Conservation (phyloP, 2,329 filamentous ascomycete genomes). For the Nigrospora oryzae region DNA sequence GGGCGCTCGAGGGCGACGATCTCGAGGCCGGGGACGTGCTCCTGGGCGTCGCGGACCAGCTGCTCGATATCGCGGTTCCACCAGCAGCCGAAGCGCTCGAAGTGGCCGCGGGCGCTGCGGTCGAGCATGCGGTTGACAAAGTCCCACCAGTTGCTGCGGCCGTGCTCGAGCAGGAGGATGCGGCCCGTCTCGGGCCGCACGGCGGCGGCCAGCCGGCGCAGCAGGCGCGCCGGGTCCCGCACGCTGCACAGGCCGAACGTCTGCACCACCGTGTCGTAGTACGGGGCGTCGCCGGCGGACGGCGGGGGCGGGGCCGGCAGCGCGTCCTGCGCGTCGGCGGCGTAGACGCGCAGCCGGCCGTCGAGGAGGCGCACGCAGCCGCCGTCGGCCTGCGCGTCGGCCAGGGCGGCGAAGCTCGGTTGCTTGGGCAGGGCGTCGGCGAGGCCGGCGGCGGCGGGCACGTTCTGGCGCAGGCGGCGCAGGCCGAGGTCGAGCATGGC, state of each 20-base stretch:
- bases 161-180: constrained; percentile 56
- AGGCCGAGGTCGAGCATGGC: constrained; percentile 53
- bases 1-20: constrained; percentile 46
- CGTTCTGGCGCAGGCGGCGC: constrained; percentile 34
- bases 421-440: constrained; percentile 27
- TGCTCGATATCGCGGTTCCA: constrained; percentile 57
- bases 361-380: constrained; percentile 24
- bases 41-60: constrained; percentile 41
- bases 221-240: constrained; percentile 42
- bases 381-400: constrained; percentile 5
- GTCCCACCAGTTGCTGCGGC: constrained; percentile 44
- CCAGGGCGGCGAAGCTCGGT: constrained; percentile 16
- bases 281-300: constrained; percentile 26
- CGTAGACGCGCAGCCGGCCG: constrained; percentile 35
- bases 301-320: constrained; percentile 34
- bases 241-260: constrained; percentile 60
- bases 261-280: constrained; percentile 56
- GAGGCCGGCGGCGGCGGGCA: constrained; percentile 24
- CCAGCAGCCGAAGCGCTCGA: constrained; percentile 56
- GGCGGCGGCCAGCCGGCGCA: constrained; percentile 42
- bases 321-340: constrained; percentile 36
- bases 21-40: constrained; percentile 43
- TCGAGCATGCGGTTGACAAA: constrained; percentile 50
- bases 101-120: constrained; percentile 44
- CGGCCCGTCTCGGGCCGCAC: constrained; percentile 47